Conservation (phyloP, 371 early-diverging fungal species). For the Cokeromyces recurvatus region DNA sequence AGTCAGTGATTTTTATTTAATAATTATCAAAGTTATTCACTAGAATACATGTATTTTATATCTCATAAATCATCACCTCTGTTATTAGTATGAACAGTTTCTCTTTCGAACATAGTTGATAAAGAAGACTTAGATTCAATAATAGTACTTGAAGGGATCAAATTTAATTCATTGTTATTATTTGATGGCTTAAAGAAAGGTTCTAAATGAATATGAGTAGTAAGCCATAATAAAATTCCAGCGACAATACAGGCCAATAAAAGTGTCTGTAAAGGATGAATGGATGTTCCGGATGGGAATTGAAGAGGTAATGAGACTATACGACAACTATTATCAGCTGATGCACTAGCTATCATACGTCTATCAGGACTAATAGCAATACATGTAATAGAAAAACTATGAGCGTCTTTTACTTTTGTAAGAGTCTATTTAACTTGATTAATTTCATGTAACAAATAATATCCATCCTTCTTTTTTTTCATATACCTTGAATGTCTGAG, state of each 20-base stretch:
- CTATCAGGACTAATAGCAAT: slow-evolving; percentile 59
- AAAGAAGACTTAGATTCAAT: too few species aligned
- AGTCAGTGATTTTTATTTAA: too few species aligned
- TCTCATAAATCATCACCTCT: too few species aligned
- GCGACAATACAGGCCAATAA: slow-evolving; percentile 27
- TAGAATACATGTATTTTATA: too few species aligned
- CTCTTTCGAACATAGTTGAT: too few species aligned
- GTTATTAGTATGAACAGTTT: too few species aligned
- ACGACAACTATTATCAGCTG: slow-evolving; percentile 63
- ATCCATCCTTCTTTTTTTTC: too few species aligned
- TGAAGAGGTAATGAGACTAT: slow-evolving; percentile 53
- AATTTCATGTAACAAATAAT: too few species aligned
- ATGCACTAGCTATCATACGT: slow-evolving; percentile 56
- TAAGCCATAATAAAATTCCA: slow-evolving; percentile 15
- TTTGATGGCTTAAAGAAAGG: slow-evolving; percentile 1
- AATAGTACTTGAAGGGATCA: too few species aligned
- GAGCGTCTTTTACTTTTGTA: slow-evolving; percentile 50
- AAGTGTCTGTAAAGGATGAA: slow-evolving; percentile 36
- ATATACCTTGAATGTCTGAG: slow-evolving; percentile 49
- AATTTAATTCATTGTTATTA: too few species aligned
- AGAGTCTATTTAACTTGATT: slow-evolving; percentile 20
- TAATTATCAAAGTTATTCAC: too few species aligned
- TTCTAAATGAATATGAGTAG: slow-evolving; percentile 9
- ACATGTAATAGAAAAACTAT: slow-evolving; percentile 61
- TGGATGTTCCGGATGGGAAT: slow-evolving; percentile 22